A percentile compares a stretch with the other conserved stretches of the same genome.
Conservation (phyloP, 139 green algal species). For the Dunaliella primolecta region DNA sequence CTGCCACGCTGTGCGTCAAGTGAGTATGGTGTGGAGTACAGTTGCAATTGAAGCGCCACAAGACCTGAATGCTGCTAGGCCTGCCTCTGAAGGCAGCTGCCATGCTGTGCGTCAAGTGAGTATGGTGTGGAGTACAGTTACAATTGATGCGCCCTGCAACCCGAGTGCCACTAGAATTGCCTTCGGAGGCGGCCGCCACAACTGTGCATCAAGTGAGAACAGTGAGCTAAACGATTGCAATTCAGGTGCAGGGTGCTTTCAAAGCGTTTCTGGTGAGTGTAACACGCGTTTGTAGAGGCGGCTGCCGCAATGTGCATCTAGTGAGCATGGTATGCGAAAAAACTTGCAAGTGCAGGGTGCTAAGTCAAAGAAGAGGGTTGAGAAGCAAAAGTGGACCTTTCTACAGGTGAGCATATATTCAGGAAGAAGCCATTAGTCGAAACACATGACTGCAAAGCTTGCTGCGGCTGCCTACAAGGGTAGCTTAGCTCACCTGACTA, state of each 20-base stretch:
- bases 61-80: not conserved
- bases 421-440: too few relatives aligned
- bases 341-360: not conserved
- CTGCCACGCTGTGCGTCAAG: slow-evolving; percentile 75
- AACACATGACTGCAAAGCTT: too few relatives aligned
- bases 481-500: too few relatives aligned
- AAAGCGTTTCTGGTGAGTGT: not conserved
- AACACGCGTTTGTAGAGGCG: not conserved
- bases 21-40: slow-evolving; percentile 21
- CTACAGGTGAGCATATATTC: not conserved
- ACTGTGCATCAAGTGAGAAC: not conserved
- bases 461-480: too few relatives aligned
- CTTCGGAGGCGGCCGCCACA: not conserved
- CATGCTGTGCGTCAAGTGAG: too few relatives aligned
- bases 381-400: not conserved
- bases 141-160: not conserved
- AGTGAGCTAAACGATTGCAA: not conserved
- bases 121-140: not conserved
- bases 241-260: not conserved
- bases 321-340: not conserved
- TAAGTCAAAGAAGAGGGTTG: not conserved
- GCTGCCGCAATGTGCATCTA: not conserved
- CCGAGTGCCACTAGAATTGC: not conserved
- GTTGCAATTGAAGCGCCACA: not conserved
- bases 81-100: not conserved